A percentile compares a stretch with the other conserved stretches of the same genome.
These are phyloP conservation scores for Aspergillus caelatus DNA, from an alignment of 2,329 filamentous ascomycete genomes.

Conservation along the genomic window DNA sequence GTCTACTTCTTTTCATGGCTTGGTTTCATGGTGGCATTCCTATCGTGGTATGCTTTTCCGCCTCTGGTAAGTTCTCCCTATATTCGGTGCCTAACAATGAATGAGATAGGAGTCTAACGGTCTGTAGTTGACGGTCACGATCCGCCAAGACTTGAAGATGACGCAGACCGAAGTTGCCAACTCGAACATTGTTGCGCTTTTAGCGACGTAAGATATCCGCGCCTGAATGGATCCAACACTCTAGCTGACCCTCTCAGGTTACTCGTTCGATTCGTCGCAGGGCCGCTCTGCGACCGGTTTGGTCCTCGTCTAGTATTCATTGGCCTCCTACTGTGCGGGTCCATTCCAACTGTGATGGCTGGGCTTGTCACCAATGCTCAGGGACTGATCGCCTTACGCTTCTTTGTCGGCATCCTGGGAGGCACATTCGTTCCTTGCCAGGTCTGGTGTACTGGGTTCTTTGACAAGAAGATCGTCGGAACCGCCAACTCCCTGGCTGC, in stretches of 20 bases:
- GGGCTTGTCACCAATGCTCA: slow-evolving; percentile 72
- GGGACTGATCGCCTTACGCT: slow-evolving; percentile 46
- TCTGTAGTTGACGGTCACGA: slow-evolving; percentile 68
- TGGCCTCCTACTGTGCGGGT: slow-evolving; percentile 72
- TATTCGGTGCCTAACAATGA: neutral
- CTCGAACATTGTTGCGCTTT: slow-evolving; percentile 84
- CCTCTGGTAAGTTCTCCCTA: slow-evolving; percentile 65
- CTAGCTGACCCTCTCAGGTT: slow-evolving; percentile 50
- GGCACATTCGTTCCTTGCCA: slow-evolving; percentile 64
- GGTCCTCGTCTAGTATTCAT: slow-evolving; percentile 81
- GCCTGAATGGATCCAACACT: neutral
- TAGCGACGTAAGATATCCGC: slow-evolving; percentile 60
- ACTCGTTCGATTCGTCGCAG: slow-evolving; percentile 74
- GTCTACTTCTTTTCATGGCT: slow-evolving; percentile 91
- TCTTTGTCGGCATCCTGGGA: slow-evolving; percentile 49
- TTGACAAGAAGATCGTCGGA: slow-evolving; percentile 88
- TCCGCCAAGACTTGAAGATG: slow-evolving; percentile 76
- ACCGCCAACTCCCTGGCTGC: slow-evolving; percentile 84
- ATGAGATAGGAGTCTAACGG: slow-evolving; percentile 21
- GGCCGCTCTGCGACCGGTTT: slow-evolving; percentile 82
- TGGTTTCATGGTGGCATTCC: slow-evolving; percentile 84
- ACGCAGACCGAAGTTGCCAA: slow-evolving; percentile 74
- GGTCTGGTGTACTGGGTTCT: slow-evolving; percentile 91
- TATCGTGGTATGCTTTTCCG: slow-evolving; percentile 89
- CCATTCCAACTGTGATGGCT: slow-evolving; percentile 79